Percentiles rank a stretch among this genome's conserved stretches.
Conservation (phyloP, 2,329 filamentous ascomycete genomes). For the Albophoma yamanashiensis region DNA sequence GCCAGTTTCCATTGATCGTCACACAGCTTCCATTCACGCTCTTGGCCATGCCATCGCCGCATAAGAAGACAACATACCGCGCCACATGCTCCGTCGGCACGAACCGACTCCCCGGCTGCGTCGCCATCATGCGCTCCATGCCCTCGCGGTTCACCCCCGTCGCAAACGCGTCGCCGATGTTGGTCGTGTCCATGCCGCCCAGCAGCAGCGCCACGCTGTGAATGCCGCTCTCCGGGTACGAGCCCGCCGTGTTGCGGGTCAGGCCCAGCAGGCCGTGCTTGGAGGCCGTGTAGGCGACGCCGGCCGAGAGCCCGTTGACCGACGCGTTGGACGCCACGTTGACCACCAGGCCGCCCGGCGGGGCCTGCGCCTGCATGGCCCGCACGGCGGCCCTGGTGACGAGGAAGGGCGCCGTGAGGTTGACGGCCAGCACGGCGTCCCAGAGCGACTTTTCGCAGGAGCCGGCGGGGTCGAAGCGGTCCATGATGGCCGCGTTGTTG, state of each 20-base stretch:
- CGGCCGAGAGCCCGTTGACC: slow-evolving; percentile 26
- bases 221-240: slow-evolving; percentile 43
- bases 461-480: slow-evolving; percentile 42
- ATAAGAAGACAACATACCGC: slow-evolving; percentile 25
- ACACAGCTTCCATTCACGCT: slow-evolving; percentile 24
- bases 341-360: slow-evolving; percentile 32
- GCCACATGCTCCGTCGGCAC: slow-evolving; percentile 25
- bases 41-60: slow-evolving; percentile 14
- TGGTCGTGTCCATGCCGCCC: slow-evolving; percentile 44
- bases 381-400: slow-evolving; percentile 39
- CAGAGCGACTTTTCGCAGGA: slow-evolving; percentile 32
- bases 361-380: slow-evolving; percentile 6
- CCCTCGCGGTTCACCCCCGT: slow-evolving; percentile 21
- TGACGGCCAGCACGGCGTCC: slow-evolving; percentile 44
- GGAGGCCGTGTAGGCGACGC: slow-evolving; percentile 39
- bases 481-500: slow-evolving; percentile 49
- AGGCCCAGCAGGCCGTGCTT: slow-evolving; percentile 44
- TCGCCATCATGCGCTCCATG: slow-evolving; percentile 14
- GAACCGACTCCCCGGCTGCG: slow-evolving; percentile 16
- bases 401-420: slow-evolving; percentile 44
- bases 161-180: slow-evolving; percentile 35
- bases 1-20: slow-evolving; percentile 25
- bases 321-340: slow-evolving; percentile 40
- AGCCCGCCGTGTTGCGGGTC: slow-evolving; percentile 46
- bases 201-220: slow-evolving; percentile 35